Evolutionary conservation across 1,284 basidiomycete species (phyloP).

Genomic region (Cystobasidium pallidum): DNA sequence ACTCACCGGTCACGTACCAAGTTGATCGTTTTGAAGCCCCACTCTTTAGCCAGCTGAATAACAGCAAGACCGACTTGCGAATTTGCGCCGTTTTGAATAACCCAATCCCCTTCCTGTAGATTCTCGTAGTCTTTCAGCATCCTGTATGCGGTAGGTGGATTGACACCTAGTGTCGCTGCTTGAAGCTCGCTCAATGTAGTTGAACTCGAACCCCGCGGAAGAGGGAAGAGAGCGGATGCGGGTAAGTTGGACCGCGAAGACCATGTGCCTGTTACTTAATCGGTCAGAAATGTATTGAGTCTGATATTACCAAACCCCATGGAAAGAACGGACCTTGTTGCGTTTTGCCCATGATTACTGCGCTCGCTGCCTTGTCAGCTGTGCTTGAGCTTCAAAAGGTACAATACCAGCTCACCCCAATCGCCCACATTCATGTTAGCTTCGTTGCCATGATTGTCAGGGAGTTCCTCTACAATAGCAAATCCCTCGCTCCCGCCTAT

Average conservation of each 20-base stretch:
- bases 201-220: conserved; percentile 59
- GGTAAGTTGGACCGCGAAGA: conserved; percentile 65
- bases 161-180: conserved; percentile 77
- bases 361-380: neutral
- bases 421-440: conserved; percentile 63
- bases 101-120: conserved; percentile 69
- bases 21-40: conserved; percentile 72
- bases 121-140: conserved; percentile 73
- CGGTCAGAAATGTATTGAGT: conserved; percentile 12
- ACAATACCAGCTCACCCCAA: conserved; percentile 58
- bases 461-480: conserved; percentile 68
- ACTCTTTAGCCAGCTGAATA: conserved; percentile 52
- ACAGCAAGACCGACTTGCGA: conserved; percentile 56
- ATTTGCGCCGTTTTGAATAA: conserved; percentile 82
- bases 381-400: neutral
- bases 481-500: conserved; percentile 80
- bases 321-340: conserved; percentile 59
- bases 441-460: conserved; percentile 59
- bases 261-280: conserved; percentile 68
- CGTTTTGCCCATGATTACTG: conserved; percentile 68
- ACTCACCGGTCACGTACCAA: conserved; percentile 70
- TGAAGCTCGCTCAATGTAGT: conserved; percentile 64
- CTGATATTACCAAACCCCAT: neutral
- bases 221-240: conserved; percentile 65
- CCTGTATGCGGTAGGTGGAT: conserved; percentile 78